phyloP scores from a whole-genome alignment of 2,329 filamentous ascomycete genomes.

The Gyromitra esculenta region DNA sequence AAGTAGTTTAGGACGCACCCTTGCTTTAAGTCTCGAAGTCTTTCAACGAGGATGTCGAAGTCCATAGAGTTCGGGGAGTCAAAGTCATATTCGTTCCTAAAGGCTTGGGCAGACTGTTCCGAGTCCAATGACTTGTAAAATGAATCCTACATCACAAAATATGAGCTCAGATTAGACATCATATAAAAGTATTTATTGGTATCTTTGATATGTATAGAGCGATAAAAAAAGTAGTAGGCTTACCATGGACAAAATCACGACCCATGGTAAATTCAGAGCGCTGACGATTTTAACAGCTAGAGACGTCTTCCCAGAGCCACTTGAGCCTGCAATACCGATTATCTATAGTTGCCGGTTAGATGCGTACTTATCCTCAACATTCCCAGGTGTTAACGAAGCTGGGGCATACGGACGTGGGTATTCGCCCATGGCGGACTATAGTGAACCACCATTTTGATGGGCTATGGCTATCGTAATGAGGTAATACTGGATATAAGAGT shows the following conservation, averaged over 20 bases:
- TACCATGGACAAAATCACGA: slow-evolving; percentile 97
- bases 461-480: slow-evolving; percentile 13
- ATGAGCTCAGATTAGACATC: slow-evolving; percentile 16
- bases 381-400: slow-evolving; percentile 3
- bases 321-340: slow-evolving; percentile 94
- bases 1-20: slow-evolving; percentile 71
- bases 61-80: slow-evolving; percentile 94
- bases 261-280: slow-evolving; percentile 92
- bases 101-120: slow-evolving; percentile 81
- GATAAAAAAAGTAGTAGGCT: slow-evolving; percentile 56
- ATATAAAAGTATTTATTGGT: background rate
- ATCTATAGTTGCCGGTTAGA: slow-evolving; percentile 64
- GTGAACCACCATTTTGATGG: slow-evolving; percentile 65
- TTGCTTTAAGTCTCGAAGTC: slow-evolving; percentile 83
- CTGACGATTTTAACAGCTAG: slow-evolving; percentile 90
- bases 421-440: slow-evolving; percentile 97
- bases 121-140: slow-evolving; percentile 91
- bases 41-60: slow-evolving; percentile 86
- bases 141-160: slow-evolving; percentile 73
- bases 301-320: slow-evolving; percentile 91
- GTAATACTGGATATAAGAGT: background rate
- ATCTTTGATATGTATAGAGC: background rate
- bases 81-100: slow-evolving; percentile 93
- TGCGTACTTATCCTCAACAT: background rate
- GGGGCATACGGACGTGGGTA: slow-evolving; percentile 68